Evolutionary conservation across 805 yeast genomes (phyloP).

Genomic region (Candida ovalis): DNA sequence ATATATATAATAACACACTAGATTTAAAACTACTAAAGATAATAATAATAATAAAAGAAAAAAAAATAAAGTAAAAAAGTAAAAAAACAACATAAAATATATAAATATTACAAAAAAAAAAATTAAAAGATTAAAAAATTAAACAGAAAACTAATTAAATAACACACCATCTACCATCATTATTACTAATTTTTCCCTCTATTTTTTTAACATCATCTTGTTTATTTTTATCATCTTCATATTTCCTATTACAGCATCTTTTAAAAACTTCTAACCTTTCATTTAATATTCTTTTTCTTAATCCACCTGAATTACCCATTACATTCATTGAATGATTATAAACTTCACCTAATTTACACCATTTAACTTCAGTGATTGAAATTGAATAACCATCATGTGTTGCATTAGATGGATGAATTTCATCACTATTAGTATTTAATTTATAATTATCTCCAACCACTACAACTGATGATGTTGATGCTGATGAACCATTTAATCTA

Average conservation of each 20-base stretch:
- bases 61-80: neutral
- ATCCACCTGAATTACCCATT: conserved; percentile 10
- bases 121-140: neutral
- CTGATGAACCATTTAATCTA: neutral
- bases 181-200: neutral
- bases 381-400: conserved; percentile 79
- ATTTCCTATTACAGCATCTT: conserved; percentile 5
- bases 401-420: neutral
- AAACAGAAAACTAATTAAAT: neutral
- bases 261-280: conserved; percentile 20
- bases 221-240: neutral
- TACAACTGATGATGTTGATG: too few relatives aligned
- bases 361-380: conserved; percentile 53
- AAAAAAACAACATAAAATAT: neutral
- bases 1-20: too few relatives aligned
- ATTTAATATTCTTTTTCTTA: conserved; percentile 20
- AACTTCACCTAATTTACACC: conserved; percentile 35
- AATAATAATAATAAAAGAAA: too few relatives aligned
- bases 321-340: conserved; percentile 13
- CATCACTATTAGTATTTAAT: neutral
- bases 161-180: neutral
- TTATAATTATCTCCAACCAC: too few relatives aligned
- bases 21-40: too few relatives aligned
- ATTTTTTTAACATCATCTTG: neutral
- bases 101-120: neutral